A percentile compares a stretch with the other conserved stretches of the same genome.
Conservation (phyloP, 148 eudicot species). For the Pharnaceum exiguum region DNA sequence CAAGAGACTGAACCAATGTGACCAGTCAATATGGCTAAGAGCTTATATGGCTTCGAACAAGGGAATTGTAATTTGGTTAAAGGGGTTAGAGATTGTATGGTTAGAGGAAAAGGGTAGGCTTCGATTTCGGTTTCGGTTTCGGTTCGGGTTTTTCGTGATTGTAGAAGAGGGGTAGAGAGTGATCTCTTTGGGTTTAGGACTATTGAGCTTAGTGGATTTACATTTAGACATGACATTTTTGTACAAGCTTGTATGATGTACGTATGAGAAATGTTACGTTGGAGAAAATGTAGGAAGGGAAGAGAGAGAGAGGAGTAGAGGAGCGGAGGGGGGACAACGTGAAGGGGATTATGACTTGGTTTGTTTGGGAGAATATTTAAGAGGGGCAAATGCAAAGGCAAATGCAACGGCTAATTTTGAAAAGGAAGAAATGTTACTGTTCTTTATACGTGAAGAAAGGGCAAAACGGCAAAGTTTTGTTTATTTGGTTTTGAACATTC, state of each 20-base stretch:
- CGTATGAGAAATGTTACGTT: not conserved
- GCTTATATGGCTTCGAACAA: constrained; percentile 32
- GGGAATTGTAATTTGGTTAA: not conserved
- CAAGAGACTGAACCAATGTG: constrained; percentile 74
- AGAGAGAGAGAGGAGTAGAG: not conserved
- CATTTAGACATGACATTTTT: not conserved
- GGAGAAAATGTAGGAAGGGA: not conserved
- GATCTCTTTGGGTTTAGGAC: constrained; percentile 19
- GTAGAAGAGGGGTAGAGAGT: constrained; percentile 16
- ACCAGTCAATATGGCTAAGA: constrained; percentile 51
- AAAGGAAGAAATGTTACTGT: not conserved
- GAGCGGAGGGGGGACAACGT: not conserved
- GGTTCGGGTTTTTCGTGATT: constrained; percentile 4
- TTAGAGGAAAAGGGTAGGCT: constrained; percentile 1
- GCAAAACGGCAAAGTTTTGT: too few species aligned
- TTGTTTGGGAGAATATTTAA: not conserved
- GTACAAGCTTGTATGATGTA: too few species aligned
- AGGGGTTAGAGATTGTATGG: constrained; percentile 1
- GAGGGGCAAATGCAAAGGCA: not conserved
- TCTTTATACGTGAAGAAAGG: too few species aligned
- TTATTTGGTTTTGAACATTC: too few species aligned
- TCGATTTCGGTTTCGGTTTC: constrained; percentile 4
- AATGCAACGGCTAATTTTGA: constrained; percentile 28
- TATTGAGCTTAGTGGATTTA: constrained; percentile 18
- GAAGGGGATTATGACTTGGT: not conserved